These are phyloP conservation scores for Cyathus striatus DNA, from an alignment of 768 basidiomycete genomes.

Conservation along the genomic window DNA sequence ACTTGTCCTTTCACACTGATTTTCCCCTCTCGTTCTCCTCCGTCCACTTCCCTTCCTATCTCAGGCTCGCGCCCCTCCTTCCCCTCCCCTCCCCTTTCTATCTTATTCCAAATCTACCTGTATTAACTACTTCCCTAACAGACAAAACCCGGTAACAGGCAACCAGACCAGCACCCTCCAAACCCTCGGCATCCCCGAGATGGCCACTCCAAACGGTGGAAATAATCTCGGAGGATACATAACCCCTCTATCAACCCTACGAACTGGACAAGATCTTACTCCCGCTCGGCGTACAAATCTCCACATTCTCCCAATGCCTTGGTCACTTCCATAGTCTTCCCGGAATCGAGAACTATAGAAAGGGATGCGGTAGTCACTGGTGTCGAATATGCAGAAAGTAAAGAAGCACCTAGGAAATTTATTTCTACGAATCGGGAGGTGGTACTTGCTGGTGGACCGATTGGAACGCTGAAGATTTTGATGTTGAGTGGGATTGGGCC, in stretches of 20 bases:
- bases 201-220: slow-evolving; percentile 40
- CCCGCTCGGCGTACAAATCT: slow-evolving; percentile 63
- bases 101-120: neutral
- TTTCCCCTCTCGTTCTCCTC: too few species aligned
- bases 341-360: too few species aligned
- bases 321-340: too few species aligned
- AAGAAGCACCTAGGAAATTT: slow-evolving; percentile 47
- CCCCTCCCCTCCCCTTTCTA: neutral
- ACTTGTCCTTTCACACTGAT: too few species aligned
- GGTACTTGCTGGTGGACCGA: slow-evolving; percentile 41
- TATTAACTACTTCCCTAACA: too few species aligned
- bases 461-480: too few species aligned
- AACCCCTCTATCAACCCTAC: slow-evolving; percentile 49
- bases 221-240: slow-evolving; percentile 46
- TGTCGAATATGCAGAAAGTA: slow-evolving; percentile 38
- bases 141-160: slow-evolving; percentile 42
- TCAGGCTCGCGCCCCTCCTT: slow-evolving; percentile 28
- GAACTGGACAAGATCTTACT: too few species aligned
- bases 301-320: slow-evolving; percentile 48
- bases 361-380: too few species aligned
- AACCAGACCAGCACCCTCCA: slow-evolving; percentile 55
- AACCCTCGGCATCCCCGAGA: too few species aligned
- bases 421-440: too few species aligned
- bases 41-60: slow-evolving; percentile 36
- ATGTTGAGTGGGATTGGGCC: too few species aligned